Evolutionary conservation across 768 basidiomycete species (phyloP).

Genomic region (Tephrocybe sp.): DNA sequence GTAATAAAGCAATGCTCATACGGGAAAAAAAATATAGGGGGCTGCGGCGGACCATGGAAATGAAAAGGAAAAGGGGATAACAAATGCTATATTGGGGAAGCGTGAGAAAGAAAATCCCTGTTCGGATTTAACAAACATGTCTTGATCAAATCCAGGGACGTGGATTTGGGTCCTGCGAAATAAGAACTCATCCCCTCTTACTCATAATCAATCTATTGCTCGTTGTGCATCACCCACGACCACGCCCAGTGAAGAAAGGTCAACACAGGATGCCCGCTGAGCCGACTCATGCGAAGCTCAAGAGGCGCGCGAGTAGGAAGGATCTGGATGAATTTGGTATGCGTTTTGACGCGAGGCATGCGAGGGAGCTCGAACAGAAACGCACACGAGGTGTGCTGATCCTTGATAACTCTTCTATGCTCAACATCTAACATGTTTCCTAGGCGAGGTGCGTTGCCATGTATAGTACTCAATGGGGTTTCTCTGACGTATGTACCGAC

Average conservation of each 20-base stretch:
- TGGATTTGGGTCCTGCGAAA: too few species aligned
- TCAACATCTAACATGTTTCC: constrained; percentile 12
- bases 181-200: constrained; percentile 1
- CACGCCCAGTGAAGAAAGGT: not conserved
- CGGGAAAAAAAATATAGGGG: too few species aligned
- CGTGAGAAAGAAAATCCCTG: too few species aligned
- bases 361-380: constrained; percentile 72
- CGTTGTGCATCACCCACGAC: not conserved
- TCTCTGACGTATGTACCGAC: not conserved
- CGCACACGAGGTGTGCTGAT: constrained; percentile 53
- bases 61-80: too few species aligned
- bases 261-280: constrained; percentile 66
- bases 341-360: constrained; percentile 50
- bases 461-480: constrained; percentile 10
- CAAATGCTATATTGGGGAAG: too few species aligned
- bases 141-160: too few species aligned
- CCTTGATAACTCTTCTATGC: not conserved
- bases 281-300: constrained; percentile 48
- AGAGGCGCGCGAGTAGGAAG: constrained; percentile 47
- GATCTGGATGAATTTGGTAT: constrained; percentile 45
- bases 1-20: too few species aligned
- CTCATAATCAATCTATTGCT: not conserved
- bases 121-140: too few species aligned
- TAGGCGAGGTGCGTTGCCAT: constrained; percentile 29
- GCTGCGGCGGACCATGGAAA: too few species aligned